Percentiles rank a stretch among this genome's conserved stretches.
Evolutionary conservation across 1,139 yeast species (phyloP).

Genomic region (Geotrichum cucujoidarum): DNA sequence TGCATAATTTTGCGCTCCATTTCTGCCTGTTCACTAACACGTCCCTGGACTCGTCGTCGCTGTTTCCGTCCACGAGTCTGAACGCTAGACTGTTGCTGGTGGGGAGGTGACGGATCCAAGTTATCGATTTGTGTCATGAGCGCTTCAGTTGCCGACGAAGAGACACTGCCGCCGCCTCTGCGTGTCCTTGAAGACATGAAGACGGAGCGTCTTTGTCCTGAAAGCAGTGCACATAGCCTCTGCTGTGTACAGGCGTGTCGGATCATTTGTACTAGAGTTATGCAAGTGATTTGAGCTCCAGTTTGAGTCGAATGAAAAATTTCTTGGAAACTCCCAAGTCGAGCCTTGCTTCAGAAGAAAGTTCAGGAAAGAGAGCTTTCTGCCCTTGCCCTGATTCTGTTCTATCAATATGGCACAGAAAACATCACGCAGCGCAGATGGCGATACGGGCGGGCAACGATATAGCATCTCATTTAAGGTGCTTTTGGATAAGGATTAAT

Average conservation of each 20-base stretch:
- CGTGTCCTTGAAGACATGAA: neutral
- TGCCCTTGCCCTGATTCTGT: too few relatives aligned
- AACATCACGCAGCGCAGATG: too few relatives aligned
- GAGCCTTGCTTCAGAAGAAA: too few relatives aligned
- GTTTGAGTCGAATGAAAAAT: too few relatives aligned
- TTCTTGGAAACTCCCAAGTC: too few relatives aligned
- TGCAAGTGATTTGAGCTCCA: too few relatives aligned
- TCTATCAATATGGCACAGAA: too few relatives aligned
- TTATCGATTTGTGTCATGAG: constrained; percentile 1
- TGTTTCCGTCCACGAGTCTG: neutral
- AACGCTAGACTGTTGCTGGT: neutral
- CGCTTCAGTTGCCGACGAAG: neutral
- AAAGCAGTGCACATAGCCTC: neutral
- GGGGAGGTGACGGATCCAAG: neutral
- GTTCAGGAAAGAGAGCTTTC: too few relatives aligned
- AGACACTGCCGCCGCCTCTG: neutral
- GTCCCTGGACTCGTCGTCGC: constrained; percentile 4
- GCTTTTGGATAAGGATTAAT: too few relatives aligned
- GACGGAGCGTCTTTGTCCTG: neutral
- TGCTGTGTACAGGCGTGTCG: constrained; percentile 1
- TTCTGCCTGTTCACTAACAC: constrained; percentile 13
- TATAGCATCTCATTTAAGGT: too few relatives aligned
- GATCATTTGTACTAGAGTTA: constrained; percentile 6
- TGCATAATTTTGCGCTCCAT: constrained; percentile 26
- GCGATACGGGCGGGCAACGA: too few relatives aligned